Base-by-base conservation (phyloP, 768 basidiomycete genomes). In the Pleurotus giganteus region DNA sequence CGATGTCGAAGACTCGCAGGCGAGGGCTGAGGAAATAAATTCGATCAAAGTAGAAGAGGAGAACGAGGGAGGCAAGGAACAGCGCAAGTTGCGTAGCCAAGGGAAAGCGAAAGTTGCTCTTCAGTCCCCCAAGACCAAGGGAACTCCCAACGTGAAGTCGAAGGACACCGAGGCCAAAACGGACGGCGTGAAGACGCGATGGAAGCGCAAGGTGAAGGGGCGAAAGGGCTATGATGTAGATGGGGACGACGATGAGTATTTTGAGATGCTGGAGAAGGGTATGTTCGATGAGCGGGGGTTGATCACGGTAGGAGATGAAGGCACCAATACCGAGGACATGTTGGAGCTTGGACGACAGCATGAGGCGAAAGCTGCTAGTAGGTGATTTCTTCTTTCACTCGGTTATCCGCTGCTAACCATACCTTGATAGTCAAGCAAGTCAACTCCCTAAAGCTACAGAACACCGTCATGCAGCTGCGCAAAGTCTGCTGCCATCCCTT, bases 401-500 rank as follows among this genome's bases (percentile, higher is more conserved):
- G 21, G 9, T 47, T 31, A n/a, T 44, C 39, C n/a, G 31, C 11
- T 43, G 31, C 28, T 23, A 8, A 42, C 52, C 15, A 32, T 44
- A 11, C 42, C 29, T 42, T 9, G 57, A 15, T 57, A 94, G 94
- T 83, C 54, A 90, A 86, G 65, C 82, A 88, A 45, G 85, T 96
- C 34, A 94, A 94, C 69, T 94, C 93, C 66, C 88, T 94, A 89
- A 86, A 85, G 50, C 79, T 99, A 13, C 94, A 98, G 67, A 99
- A 98, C 64, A 82, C 85, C 9, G 86, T 98, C 55, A 98, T 99
- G 96, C 96, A 98, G 67, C 79, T 98, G 4, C 90, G 96, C 53
- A 98, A 98, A 78, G 91, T 94, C 1, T 93, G 92, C 73, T 94
- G 89, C 12, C 94, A 98, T 69, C 94, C 95, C 0, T 90, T 90